phyloP scores from a whole-genome alignment of 23 red algal species.

The Cyanidiococcus yangmingshanensis region DNA sequence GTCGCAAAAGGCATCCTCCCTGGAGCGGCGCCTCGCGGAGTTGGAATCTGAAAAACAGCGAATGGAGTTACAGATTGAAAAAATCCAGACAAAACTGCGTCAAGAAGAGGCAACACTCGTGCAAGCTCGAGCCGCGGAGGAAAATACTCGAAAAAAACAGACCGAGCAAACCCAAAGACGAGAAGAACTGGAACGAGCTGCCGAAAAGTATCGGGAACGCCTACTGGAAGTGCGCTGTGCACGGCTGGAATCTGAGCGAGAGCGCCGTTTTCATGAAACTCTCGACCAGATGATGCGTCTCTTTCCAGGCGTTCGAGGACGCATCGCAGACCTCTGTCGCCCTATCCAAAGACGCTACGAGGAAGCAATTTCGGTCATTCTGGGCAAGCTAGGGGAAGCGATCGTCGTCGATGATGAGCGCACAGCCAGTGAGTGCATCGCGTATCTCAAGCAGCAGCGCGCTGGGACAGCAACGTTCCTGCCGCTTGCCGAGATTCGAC shows the following conservation, averaged over 20 bases:
- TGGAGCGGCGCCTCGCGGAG: conserved; percentile 34
- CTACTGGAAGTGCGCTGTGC: conserved; percentile 53
- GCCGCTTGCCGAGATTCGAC: conserved; percentile 62
- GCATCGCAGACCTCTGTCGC: conserved; percentile 66
- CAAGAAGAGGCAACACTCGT: neutral
- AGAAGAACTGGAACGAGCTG: neutral
- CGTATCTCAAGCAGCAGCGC: conserved; percentile 83
- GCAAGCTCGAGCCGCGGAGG: neutral
- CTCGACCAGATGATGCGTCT: conserved; percentile 61
- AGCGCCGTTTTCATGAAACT: conserved; percentile 43
- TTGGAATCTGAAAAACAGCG: conserved; percentile 34
- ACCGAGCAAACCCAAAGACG: neutral
- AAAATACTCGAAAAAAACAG: neutral
- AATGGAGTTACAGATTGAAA: conserved; percentile 42
- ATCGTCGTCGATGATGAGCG: conserved; percentile 78
- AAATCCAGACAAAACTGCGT: conserved; percentile 8
- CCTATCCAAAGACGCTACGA: conserved; percentile 74
- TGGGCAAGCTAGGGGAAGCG: conserved; percentile 79
- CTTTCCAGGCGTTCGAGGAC: conserved; percentile 79
- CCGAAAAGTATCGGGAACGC: conserved; percentile 15
- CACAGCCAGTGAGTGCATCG: conserved; percentile 82
- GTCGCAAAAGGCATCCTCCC: conserved; percentile 25
- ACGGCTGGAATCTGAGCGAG: conserved; percentile 41
- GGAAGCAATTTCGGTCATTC: conserved; percentile 63
- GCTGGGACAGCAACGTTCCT: conserved; percentile 79